Base-by-base conservation (phyloP, 176 grass and related monocot species). In the Stipa capillata region DNA sequence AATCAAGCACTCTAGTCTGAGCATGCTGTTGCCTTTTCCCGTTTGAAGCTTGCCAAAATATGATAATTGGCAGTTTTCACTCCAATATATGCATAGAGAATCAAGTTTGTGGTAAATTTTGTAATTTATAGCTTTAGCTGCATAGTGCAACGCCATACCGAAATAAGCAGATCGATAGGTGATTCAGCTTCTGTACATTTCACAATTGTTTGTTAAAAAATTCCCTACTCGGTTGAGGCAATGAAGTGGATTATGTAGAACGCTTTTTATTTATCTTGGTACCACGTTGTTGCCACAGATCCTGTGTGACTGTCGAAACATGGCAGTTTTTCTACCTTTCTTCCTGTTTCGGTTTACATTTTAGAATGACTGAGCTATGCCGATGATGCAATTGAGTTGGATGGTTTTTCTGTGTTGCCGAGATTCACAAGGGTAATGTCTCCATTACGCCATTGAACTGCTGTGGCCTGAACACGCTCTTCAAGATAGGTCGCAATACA, bases 1-100 rank as follows among this genome's bases (percentile, higher is more conserved):
- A 93, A 82, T 90, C 88, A 4, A 98, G 42, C 84, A 85, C 77
- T 62, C 57, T 86, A 76, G 76, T 88, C 40, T 98, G 51, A 85
- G 57, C 32, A 55, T 8, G 35, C 17, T 86, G 63, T 36, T 54
- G 25, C 10, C 5, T 28, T 63, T 10, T 63, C 12, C n/a, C 8
- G 55, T 76, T 72, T 15, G 64, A 77, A 76, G 64, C 57, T 59
- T 53, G 55, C 25, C 41, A 55, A 47, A 28, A 10, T 78, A 37
- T 75, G 42, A 33, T 53, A 76, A 83, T 61, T 79, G 51, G 68
- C 33, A 79, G 40, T 74, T 53, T 57, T 78, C 3, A 2, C 41
- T 68, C 2, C 41, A 35, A 36, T 37, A 74, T 80, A 67, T 44
- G 10, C 20, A 76, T 58, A 13, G 8, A 1, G 29, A 75, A 76